These are phyloP conservation scores for Polytrichum commune DNA, from an alignment of 225 moss, liverwort and hornwort genomes.

Conservation along the genomic window DNA sequence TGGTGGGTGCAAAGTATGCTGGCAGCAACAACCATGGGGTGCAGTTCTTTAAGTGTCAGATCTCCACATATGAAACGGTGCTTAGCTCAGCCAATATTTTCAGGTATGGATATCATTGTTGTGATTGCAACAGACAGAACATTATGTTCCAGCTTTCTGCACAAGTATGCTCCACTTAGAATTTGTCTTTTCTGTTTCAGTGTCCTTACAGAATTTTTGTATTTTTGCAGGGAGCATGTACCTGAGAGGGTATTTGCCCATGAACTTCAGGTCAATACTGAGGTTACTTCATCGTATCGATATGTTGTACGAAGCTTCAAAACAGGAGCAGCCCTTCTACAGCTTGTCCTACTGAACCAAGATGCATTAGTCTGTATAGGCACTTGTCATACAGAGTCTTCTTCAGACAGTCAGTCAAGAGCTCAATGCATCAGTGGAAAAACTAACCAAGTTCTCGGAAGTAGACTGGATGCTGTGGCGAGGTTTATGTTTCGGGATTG, in stretches of 20 bases:
- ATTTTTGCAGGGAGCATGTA: constrained; percentile 59
- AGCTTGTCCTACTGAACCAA: constrained; percentile 80
- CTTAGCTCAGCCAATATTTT: constrained; percentile 51
- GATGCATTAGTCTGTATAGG: constrained; percentile 68
- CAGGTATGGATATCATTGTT: constrained; percentile 30
- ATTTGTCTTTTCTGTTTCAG: background rate
- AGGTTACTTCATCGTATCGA: constrained; percentile 72
- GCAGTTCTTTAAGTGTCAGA: constrained; percentile 82
- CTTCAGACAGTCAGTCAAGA: constrained; percentile 2
- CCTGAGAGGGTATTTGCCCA: constrained; percentile 72
- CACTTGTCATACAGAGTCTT: constrained; percentile 24
- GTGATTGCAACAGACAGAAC: background rate
- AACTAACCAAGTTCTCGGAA: constrained; percentile 7
- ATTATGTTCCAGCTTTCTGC: no score
- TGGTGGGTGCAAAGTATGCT: constrained; percentile 57
- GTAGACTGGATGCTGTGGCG: constrained; percentile 45
- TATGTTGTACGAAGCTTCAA: constrained; percentile 71
- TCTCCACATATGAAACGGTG: constrained; percentile 56
- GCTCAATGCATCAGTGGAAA: constrained; percentile 3
- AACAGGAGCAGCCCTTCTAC: constrained; percentile 56
- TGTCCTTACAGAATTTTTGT: background rate
- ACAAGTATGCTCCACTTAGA: no score
- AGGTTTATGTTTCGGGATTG: constrained; percentile 76
- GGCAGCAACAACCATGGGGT: constrained; percentile 56
- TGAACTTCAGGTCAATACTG: constrained; percentile 58